Base-by-base conservation (phyloP, 208 protist species). In the Perkinsela sp. region DNA sequence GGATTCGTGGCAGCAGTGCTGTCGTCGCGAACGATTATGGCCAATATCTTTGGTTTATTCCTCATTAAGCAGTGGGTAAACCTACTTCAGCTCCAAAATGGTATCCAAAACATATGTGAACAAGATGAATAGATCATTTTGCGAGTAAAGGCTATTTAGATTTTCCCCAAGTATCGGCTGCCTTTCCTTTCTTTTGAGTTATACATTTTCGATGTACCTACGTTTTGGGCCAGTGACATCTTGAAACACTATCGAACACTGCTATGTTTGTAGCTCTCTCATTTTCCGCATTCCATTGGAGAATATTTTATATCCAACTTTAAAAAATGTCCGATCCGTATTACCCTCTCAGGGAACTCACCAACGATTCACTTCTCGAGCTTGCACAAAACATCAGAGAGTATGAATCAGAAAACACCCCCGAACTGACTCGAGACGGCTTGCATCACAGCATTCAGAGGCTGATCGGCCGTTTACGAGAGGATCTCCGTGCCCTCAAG, bases 41-140 rank as follows among this genome's bases (percentile, higher is more conserved):
- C 31, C 75, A 79, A 30, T 57, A 73, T 6, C 68, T 81, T 16
- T 80, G 75, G 69, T 1, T 74, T 75, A 6, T 84, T 75, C 69
- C 48, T 78, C 6, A 48, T 87, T 32, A 94, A 94, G 75, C 89
- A 94, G 74, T 69, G 89, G 1, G 85, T 90, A 30, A 92, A 92
- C 72, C 80, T 89, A 57, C 80, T 92, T 74, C 89, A 94, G 76
- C 75, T 94, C 16, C 68, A 90, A 28, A 79, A 89, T 67, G 77
- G 77, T 0, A 78, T 92, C 48, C 86, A 90, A 67, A 81, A 89
- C 73, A 82, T 93, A 32, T 81, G 76, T 31, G 74, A 77, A 40
- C 69, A 76, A 28, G 88, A 93, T 66, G 82, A 78, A 1, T 48
- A 80, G 70, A 29, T 28, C 29, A 68, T 6, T 6, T 31, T 68